Conservation (phyloP, 208 protist species). For the Lotmaria passim region DNA sequence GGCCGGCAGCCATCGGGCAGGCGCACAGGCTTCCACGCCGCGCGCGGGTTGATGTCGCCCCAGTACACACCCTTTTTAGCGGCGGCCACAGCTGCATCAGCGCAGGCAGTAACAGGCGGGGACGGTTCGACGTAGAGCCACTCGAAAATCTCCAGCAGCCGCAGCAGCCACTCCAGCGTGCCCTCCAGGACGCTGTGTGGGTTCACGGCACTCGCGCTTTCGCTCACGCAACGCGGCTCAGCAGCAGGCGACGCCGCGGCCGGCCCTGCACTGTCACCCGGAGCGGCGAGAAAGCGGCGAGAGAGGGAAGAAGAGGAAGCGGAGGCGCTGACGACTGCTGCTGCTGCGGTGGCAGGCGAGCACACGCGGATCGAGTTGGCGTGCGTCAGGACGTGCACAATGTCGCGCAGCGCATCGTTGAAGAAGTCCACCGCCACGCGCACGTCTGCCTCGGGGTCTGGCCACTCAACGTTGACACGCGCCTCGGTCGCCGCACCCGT, state of each 20-base stretch:
- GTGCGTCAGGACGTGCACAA: slow-evolving; percentile 5
- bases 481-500: slow-evolving; percentile 15
- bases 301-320: background rate
- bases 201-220: slow-evolving; percentile 40
- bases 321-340: background rate
- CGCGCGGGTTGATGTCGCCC: slow-evolving; percentile 13
- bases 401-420: slow-evolving; percentile 20
- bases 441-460: slow-evolving; percentile 7
- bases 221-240: slow-evolving; percentile 9
- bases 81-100: background rate
- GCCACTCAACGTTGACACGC: slow-evolving; percentile 24
- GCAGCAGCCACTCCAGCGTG: slow-evolving; percentile 39
- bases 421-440: slow-evolving; percentile 19
- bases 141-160: slow-evolving; percentile 35
- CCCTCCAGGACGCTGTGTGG: slow-evolving; percentile 49
- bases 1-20: slow-evolving; percentile 12
- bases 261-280: background rate
- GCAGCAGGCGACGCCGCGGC: background rate
- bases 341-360: background rate
- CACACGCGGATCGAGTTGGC: background rate
- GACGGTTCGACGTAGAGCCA: slow-evolving; percentile 26
- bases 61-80: slow-evolving; percentile 16
- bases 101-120: background rate
- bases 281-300: background rate
- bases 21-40: slow-evolving; percentile 17